These are phyloP conservation scores for Hypoxylon sp. DNA, from an alignment of 2,329 filamentous ascomycete species.

Conservation along the genomic window DNA sequence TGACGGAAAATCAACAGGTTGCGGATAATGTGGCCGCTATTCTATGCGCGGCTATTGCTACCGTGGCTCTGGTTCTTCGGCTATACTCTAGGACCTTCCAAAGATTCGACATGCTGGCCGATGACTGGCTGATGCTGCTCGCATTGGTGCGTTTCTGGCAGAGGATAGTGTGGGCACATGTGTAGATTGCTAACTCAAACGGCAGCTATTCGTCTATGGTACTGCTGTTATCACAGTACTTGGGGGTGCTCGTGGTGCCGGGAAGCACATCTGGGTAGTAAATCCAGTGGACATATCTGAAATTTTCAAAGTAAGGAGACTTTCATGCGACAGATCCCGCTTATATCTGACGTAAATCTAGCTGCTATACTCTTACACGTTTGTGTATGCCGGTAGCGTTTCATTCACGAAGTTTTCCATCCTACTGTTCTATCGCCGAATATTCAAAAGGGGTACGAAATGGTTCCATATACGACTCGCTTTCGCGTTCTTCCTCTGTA, in stretches of 20 bases:
- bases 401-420: slow-evolving; percentile 51
- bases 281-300: slow-evolving; percentile 30
- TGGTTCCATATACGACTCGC: slow-evolving; percentile 43
- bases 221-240: slow-evolving; percentile 41
- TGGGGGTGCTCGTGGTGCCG: slow-evolving; percentile 42
- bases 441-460: slow-evolving; percentile 48
- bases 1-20: slow-evolving; percentile 33
- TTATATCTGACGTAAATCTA: slow-evolving; percentile 23
- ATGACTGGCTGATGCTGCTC: slow-evolving; percentile 44
- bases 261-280: slow-evolving; percentile 42
- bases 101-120: slow-evolving; percentile 42
- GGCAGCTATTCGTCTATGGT: slow-evolving; percentile 38
- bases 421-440: slow-evolving; percentile 49
- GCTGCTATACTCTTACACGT: slow-evolving; percentile 50
- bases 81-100: slow-evolving; percentile 42
- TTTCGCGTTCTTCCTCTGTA: slow-evolving; percentile 41
- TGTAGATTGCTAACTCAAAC: slow-evolving; percentile 1
- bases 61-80: slow-evolving; percentile 37
- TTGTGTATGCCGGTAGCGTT: slow-evolving; percentile 48
- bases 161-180: not conserved
- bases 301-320: slow-evolving; percentile 38
- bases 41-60: slow-evolving; percentile 38
- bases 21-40: slow-evolving; percentile 41
- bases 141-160: slow-evolving; percentile 40
- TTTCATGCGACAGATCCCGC: not conserved